Base-by-base conservation (phyloP, 345 rosid genomes). In the Angophora floribunda region DNA sequence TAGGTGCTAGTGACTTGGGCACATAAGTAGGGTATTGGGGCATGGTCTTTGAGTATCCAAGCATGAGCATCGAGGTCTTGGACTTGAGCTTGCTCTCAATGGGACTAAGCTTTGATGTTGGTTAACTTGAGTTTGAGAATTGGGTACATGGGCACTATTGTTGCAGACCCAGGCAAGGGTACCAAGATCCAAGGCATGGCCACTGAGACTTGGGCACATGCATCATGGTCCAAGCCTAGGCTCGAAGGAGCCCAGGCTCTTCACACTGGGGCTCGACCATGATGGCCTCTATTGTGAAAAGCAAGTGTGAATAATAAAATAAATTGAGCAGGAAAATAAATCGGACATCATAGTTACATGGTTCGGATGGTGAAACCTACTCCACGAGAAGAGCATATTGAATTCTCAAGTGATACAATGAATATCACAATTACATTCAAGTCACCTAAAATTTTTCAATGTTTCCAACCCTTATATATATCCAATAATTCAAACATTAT, bases 31-130 rank as follows among this genome's bases (percentile, higher is more conserved):
- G 67, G 30, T 26, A 59, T 59, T 14, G 13, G 26, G 67, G n/a
- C 13, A 26, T 59, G 67, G 67, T 15, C 4, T 59, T 24, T 7
- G 67, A 59, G 14, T 26, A 59, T 30, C 28, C 30, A 59, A 59
- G 65, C 65, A 59, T 26, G 30, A 5, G 65, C 65, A 59, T 59
- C 13, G 3, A 7, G 5, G 67, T 59, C 67, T 59, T 59, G 67
- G 7, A 59, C 28, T 3, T 0, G 3, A 6, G 30, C 30, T 11
- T 15, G 6, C 26, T 26, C 67, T 59, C 30, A 1, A 59, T 59
- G 30, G 4, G 26, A 30, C 15, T 2, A 0, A 59, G 13, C 1
- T 11, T 1, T 0, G 13, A 59, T 24, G n/a, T 28, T 1, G 28
- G 14, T 59, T 26, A 59, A 59, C 13, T 59, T 26, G 30, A 7